phyloP scores from a whole-genome alignment of 257 asterid species.

The Solanum tarapatanum region DNA sequence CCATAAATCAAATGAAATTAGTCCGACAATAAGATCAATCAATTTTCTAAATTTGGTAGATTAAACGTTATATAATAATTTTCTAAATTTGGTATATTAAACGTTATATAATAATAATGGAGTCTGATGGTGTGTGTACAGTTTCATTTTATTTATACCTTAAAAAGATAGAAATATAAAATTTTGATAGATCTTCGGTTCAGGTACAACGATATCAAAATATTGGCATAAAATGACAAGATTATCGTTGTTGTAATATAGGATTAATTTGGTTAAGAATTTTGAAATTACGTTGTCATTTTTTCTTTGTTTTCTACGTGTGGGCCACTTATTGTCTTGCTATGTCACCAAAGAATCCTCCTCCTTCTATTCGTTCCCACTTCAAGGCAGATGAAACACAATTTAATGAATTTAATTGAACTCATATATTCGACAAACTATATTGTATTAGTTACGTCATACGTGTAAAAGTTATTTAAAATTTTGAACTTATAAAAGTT shows the following conservation, averaged over 20 bases:
- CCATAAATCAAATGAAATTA: background rate
- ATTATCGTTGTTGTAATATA: background rate
- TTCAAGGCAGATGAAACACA: too few relatives aligned
- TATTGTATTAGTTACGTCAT: too few relatives aligned
- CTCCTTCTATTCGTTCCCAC: too few relatives aligned
- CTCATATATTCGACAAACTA: too few relatives aligned
- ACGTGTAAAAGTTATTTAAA: too few relatives aligned
- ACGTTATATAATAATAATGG: background rate
- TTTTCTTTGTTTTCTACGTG: too few relatives aligned
- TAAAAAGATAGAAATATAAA: background rate
- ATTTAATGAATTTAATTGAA: too few relatives aligned
- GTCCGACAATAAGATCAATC: background rate
- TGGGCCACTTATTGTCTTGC: too few relatives aligned
- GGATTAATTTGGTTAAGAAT: too few relatives aligned
- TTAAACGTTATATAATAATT: background rate
- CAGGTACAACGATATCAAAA: background rate
- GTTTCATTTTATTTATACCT: background rate
- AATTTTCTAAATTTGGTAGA: background rate
- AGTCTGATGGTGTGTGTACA: background rate
- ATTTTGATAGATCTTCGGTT: background rate
- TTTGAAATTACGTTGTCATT: too few relatives aligned
- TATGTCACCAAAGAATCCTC: too few relatives aligned
- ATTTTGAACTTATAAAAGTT: background rate
- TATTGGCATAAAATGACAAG: background rate
- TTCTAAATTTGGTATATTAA: background rate